Conservation (phyloP, 2,329 filamentous ascomycete genomes). For the Calonectria pteridis region DNA sequence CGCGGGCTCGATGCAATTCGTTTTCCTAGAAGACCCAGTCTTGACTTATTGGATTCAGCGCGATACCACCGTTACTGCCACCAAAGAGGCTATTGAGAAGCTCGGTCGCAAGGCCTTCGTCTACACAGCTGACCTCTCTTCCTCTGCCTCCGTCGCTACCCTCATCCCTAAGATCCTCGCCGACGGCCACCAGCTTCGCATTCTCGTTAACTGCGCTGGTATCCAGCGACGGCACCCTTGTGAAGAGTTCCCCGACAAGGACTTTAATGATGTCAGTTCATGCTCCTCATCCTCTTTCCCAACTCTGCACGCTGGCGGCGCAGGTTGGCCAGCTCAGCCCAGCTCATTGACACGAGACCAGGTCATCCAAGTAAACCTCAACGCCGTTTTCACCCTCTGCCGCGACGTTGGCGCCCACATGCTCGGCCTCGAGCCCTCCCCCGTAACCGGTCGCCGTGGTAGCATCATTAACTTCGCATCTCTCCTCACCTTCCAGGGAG, state of each 20-base stretch:
- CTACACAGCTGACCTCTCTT: constrained; percentile 78
- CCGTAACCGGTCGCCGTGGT: constrained; percentile 68
- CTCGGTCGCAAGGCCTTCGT: constrained; percentile 76
- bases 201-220: constrained; percentile 88
- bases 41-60: constrained; percentile 49
- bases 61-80: constrained; percentile 59
- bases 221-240: constrained; percentile 85
- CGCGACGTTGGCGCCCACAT: constrained; percentile 85
- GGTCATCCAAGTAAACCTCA: constrained; percentile 90
- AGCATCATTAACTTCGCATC: constrained; percentile 88
- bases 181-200: constrained; percentile 75
- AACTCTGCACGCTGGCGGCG: not conserved
- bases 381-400: constrained; percentile 81
- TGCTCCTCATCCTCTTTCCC: not conserved
- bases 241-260: constrained; percentile 79
- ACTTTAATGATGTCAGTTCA: constrained; percentile 75
- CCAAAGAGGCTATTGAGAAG: constrained; percentile 71
- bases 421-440: constrained; percentile 67
- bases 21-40: constrained; percentile 6
- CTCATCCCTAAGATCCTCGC: constrained; percentile 72
- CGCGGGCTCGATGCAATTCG: not conserved
- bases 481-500: constrained; percentile 87
- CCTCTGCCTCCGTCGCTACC: constrained; percentile 67
- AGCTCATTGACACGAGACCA: constrained; percentile 36
- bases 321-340: not conserved